A percentile compares a stretch with the other conserved stretches of the same genome.
Evolutionary conservation across 441 rosid species (phyloP).

Genomic region (Pelargonium fulgidum): DNA sequence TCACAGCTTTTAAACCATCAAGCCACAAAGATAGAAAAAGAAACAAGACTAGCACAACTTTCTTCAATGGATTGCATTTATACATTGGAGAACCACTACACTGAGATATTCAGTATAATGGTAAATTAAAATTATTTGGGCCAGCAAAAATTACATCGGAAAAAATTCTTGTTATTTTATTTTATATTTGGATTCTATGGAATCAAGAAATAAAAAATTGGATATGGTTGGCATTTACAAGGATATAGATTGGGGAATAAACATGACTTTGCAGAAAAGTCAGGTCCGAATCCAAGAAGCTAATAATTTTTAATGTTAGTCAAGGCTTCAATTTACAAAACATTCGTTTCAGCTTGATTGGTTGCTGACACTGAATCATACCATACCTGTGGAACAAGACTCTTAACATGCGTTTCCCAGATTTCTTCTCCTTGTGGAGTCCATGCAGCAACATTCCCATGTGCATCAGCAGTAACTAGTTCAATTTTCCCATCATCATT

Average conservation of each 20-base stretch:
- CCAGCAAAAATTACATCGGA: too few relatives aligned
- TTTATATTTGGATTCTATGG: background rate
- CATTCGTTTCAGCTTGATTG: background rate
- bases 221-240: background rate
- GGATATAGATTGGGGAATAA: background rate
- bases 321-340: constrained; percentile 7
- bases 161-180: too few relatives aligned
- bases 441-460: constrained; percentile 99
- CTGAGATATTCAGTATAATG: too few relatives aligned
- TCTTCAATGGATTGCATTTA: too few relatives aligned
- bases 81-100: too few relatives aligned
- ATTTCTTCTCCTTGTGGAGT: constrained; percentile 85
- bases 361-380: constrained; percentile 18
- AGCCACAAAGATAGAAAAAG: background rate
- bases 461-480: constrained; percentile 88
- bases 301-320: background rate
- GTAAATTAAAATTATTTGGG: too few relatives aligned
- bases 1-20: background rate
- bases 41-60: too few relatives aligned
- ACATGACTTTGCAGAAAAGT: background rate
- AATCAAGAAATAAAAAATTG: background rate
- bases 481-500: constrained; percentile 99
- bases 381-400: constrained; percentile 95
- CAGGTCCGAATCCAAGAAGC: background rate
- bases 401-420: constrained; percentile 88